These are phyloP conservation scores for Fusarium mexicanum DNA, from an alignment of 2,329 filamentous ascomycete genomes.

Conservation along the genomic window DNA sequence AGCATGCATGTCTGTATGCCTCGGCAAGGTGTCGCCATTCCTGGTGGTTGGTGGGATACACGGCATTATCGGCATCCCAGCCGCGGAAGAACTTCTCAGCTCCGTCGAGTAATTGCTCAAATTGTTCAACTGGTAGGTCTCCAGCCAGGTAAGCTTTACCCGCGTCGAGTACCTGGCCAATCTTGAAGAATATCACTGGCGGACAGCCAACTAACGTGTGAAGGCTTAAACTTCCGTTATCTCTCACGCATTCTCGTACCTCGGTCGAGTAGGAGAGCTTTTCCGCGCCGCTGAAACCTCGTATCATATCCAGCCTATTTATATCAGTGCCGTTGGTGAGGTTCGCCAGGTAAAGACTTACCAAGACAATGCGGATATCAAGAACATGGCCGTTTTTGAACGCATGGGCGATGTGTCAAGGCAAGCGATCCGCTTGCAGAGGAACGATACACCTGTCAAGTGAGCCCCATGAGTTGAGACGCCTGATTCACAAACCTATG, in stretches of 20 bases:
- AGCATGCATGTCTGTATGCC: slow-evolving; percentile 45
- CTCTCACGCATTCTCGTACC: slow-evolving; percentile 38
- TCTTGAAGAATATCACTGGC: slow-evolving; percentile 37
- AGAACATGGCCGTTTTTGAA: slow-evolving; percentile 37
- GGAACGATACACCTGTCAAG: slow-evolving; percentile 42
- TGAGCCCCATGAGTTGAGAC: slow-evolving; percentile 43
- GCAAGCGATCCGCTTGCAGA: slow-evolving; percentile 39
- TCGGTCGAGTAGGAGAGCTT: slow-evolving; percentile 42
- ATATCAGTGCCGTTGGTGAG: neutral
- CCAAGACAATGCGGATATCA: slow-evolving; percentile 40
- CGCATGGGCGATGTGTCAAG: slow-evolving; percentile 8
- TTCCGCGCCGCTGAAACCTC: slow-evolving; percentile 45
- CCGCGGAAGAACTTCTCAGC: slow-evolving; percentile 41
- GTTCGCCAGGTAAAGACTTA: neutral
- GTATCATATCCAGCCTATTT: slow-evolving; percentile 42
- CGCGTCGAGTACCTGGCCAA: slow-evolving; percentile 38
- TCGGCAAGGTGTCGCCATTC: slow-evolving; percentile 44
- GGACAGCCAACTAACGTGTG: slow-evolving; percentile 44
- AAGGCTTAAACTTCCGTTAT: slow-evolving; percentile 36
- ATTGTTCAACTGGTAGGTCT: neutral
- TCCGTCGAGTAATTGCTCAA: slow-evolving; percentile 23
- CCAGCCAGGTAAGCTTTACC: slow-evolving; percentile 31
- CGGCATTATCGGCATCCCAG: slow-evolving; percentile 37
- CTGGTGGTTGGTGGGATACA: slow-evolving; percentile 40
- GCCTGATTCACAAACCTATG: slow-evolving; percentile 42